Evolutionary conservation across 2,329 filamentous ascomycete species (phyloP).

Genomic region (Fusarium sarcochroum): DNA sequence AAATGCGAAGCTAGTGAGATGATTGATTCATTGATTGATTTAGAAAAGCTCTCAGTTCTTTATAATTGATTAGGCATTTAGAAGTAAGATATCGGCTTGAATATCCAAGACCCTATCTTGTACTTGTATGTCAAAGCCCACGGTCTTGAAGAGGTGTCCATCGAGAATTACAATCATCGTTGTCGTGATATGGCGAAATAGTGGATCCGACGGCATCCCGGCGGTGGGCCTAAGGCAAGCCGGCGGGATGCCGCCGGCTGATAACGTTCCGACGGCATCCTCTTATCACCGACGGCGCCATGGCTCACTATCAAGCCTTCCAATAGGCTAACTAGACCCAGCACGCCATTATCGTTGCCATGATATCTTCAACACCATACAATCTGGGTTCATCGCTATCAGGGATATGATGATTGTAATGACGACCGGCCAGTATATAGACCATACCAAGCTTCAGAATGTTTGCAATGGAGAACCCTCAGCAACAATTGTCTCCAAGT

Average conservation of each 20-base stretch:
- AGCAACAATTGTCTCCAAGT: not conserved
- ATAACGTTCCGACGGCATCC: constrained; percentile 9
- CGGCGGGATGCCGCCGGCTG: constrained; percentile 42
- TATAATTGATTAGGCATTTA: no score
- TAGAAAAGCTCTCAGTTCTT: no score
- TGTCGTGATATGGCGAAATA: constrained; percentile 2
- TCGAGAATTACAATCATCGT: not conserved
- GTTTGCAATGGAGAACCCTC: not conserved
- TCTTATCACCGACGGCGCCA: constrained; percentile 13
- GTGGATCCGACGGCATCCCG: constrained; percentile 8
- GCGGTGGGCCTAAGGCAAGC: constrained; percentile 14
- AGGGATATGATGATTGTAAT: not conserved
- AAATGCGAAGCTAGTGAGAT: not conserved
- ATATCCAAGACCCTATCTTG: not conserved
- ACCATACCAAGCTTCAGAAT: not conserved
- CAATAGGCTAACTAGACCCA: constrained; percentile 33
- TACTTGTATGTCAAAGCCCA: not conserved
- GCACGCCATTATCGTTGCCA: constrained; percentile 47
- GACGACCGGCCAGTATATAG: constrained; percentile 7
- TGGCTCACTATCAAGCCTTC: constrained; percentile 2
- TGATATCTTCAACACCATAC: constrained; percentile 41
- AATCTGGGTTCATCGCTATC: constrained; percentile 1
- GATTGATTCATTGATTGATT: not conserved
- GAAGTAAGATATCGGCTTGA: not conserved
- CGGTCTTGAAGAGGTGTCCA: no score